Base-by-base conservation (phyloP, 208 protist genomes). In the Acanthamoeba castellanii region DNA sequence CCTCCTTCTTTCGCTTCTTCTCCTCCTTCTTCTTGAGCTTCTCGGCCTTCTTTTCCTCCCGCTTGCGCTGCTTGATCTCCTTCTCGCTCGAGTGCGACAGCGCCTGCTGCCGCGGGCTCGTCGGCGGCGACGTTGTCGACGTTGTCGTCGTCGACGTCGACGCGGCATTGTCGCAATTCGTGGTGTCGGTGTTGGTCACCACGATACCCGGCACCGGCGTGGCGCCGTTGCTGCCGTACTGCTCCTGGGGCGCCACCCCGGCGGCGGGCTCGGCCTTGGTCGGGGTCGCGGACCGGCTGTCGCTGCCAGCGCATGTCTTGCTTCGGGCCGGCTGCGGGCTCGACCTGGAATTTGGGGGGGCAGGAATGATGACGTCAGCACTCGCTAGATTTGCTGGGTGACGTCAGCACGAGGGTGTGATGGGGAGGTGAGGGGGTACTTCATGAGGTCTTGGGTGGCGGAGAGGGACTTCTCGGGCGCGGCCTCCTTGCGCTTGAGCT, bases 21-120 rank as follows among this genome's bases (percentile, higher is more conserved):
- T 88, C 81, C 42, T 88, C 52, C 81, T 88, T 88, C 87, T 92
- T 92, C 32, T 47, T 76, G 25, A 72, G 59, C 87, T 92, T 92
- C 37, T 92, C 64, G 20, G 32, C 87, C 37, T 92, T 76, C 11
- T 92, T 92, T 55, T 92, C 61, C 5, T 66, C 61, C 30, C 76
- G 14, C 64, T 76, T 76, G 22, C 47, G 18, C 61, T 74, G 42
- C 87, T 92, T 92, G n/a, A 76, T 42, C 87, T 92, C 87, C 47
- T 74, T 27, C 30, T 92, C 37, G 22, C 87, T 92, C n/a, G 59
- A 59, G 11, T 25, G 22, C 37, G 20, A 18, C 25, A 55, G 55
- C 37, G 20, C 27, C 64, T 16, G 87, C 61, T 16, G 87, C 61
- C 7, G 30, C 34, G 27, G 7, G 52, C 30, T 70, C 47, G 32